These are phyloP conservation scores for Myriosclerotinia duriaeana DNA, from an alignment of 2,329 filamentous ascomycete genomes.

Conservation along the genomic window DNA sequence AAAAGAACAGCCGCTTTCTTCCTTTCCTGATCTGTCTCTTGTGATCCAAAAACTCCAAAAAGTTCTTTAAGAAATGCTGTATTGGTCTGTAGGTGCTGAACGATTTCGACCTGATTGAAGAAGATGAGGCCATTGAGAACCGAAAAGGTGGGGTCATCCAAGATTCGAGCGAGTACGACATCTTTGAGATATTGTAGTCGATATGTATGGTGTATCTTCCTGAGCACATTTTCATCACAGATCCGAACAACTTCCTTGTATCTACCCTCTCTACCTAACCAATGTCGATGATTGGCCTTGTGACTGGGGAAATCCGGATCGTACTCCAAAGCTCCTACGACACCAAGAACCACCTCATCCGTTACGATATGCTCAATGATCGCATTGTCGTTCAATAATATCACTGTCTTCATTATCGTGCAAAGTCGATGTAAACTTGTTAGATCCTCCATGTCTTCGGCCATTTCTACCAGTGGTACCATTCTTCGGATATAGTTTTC, in stretches of 20 bases:
- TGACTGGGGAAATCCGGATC: slow-evolving; percentile 97
- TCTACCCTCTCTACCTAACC: slow-evolving; percentile 81
- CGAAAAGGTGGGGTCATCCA: slow-evolving; percentile 96
- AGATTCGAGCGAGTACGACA: slow-evolving; percentile 91
- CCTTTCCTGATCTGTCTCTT: slow-evolving; percentile 63
- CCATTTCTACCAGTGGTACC: slow-evolving; percentile 80
- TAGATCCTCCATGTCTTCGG: slow-evolving; percentile 87
- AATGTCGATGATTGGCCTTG: slow-evolving; percentile 95
- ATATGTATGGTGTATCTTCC: slow-evolving; percentile 95
- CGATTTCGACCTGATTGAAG: slow-evolving; percentile 98
- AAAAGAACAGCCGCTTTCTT: slow-evolving; percentile 96
- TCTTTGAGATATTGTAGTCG: slow-evolving; percentile 96
- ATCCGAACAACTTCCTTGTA: slow-evolving; percentile 97
- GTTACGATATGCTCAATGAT: slow-evolving; percentile 94
- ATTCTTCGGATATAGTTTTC: slow-evolving; percentile 88
- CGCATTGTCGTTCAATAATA: slow-evolving; percentile 88
- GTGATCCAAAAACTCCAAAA: slow-evolving; percentile 77
- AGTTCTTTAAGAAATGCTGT: slow-evolving; percentile 75
- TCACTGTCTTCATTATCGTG: slow-evolving; percentile 96
- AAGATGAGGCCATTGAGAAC: slow-evolving; percentile 98
- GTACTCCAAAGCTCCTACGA: slow-evolving; percentile 95
- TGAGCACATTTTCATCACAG: slow-evolving; percentile 74
- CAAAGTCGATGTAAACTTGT: slow-evolving; percentile 85
- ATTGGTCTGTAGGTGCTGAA: slow-evolving; percentile 89
- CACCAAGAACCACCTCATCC: slow-evolving; percentile 83